These are phyloP conservation scores for Rhododendron ferrugineum DNA, from an alignment of 148 eudicot species.

Conservation along the genomic window DNA sequence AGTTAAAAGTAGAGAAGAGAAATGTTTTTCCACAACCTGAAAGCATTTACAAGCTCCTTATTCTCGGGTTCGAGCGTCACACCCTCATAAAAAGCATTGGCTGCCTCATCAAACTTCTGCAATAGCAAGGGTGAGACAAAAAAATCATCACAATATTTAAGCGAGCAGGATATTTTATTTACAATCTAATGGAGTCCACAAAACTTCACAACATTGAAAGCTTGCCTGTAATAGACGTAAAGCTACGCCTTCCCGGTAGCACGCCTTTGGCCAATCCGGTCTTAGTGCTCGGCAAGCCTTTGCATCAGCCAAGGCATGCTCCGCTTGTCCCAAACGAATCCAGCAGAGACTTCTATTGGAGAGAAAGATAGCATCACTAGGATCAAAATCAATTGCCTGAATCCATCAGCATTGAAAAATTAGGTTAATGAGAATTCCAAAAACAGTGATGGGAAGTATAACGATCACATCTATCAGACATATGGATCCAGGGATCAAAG, in stretches of 20 bases:
- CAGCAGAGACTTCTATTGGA: conserved; percentile 97
- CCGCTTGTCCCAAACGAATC: conserved; percentile 79
- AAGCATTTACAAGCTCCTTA: conserved; percentile 76
- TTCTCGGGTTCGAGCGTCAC: conserved; percentile 85
- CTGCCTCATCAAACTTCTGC: conserved; percentile 96
- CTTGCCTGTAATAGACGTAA: conserved; percentile 62
- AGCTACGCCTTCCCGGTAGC: conserved; percentile 95
- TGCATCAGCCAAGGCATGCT: conserved; percentile 82
- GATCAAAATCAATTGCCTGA: conserved; percentile 92
- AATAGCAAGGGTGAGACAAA: conserved; percentile 5
- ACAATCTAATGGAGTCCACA: not conserved
- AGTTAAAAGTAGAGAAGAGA: not conserved
- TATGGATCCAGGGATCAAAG: conserved; percentile 4
- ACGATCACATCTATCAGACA: not conserved
- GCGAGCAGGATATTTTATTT: not conserved
- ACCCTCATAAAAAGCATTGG: conserved; percentile 92
- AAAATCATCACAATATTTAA: not conserved
- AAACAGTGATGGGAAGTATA: not conserved
- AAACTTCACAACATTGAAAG: not conserved
- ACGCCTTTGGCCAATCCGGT: conserved; percentile 90
- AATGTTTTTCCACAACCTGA: conserved; percentile 40
- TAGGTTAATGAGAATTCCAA: not conserved
- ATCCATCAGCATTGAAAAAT: conserved; percentile 10
- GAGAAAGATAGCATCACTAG: conserved; percentile 66
- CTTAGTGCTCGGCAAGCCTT: conserved; percentile 65